Percentiles rank a stretch among this genome's conserved stretches.
phyloP scores from a whole-genome alignment of 1,139 yeast species.

The Yarrowia galli region DNA sequence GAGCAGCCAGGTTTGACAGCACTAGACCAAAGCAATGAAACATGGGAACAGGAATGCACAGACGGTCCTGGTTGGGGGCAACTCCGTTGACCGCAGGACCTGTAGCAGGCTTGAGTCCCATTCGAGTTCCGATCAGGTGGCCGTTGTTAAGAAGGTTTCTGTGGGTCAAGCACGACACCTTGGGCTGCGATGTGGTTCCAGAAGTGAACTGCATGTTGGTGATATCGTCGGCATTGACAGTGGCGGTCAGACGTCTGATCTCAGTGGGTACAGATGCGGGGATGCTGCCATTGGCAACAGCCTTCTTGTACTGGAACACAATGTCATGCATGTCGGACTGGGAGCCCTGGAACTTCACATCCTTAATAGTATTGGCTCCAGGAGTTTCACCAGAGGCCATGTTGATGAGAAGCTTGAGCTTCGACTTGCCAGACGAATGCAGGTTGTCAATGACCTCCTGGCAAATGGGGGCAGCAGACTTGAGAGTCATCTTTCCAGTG shows the following conservation, averaged over 20 bases:
- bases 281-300: neutral
- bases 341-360: conserved; percentile 39
- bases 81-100: conserved; percentile 45
- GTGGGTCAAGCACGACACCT: conserved; percentile 49
- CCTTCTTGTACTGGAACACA: conserved; percentile 32
- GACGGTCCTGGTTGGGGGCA: conserved; percentile 44
- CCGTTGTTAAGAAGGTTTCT: conserved; percentile 49
- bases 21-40: conserved; percentile 52
- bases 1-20: conserved; percentile 48
- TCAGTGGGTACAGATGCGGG: conserved; percentile 30
- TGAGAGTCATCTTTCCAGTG: conserved; percentile 31
- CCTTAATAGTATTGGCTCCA: conserved; percentile 39
- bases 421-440: conserved; percentile 1
- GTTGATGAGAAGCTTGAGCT: conserved; percentile 16
- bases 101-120: conserved; percentile 46
- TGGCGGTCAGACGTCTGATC: conserved; percentile 36
- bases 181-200: conserved; percentile 50
- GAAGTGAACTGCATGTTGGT: conserved; percentile 51
- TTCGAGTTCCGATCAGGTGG: conserved; percentile 46
- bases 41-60: conserved; percentile 51
- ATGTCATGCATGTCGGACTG: conserved; percentile 39
- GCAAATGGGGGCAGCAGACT: conserved; percentile 33
- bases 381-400: conserved; percentile 38
- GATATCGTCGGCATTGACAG: conserved; percentile 43
- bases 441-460: conserved; percentile 1